phyloP scores from a whole-genome alignment of 2,329 filamentous ascomycete genomes.

The Diplodia sapinea region DNA sequence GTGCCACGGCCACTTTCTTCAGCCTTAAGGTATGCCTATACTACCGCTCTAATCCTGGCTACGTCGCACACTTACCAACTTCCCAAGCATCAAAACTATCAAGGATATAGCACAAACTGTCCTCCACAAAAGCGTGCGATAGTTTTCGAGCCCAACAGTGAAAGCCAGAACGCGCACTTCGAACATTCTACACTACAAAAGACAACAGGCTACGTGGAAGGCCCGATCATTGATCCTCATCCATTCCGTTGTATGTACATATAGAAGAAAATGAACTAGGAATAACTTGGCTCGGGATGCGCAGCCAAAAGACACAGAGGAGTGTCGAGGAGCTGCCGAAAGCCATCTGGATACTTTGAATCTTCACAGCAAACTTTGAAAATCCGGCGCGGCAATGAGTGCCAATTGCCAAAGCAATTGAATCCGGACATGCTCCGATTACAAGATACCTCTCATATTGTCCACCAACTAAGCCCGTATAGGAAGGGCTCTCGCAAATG shows the following conservation, averaged over 20 bases:
- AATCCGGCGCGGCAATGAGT: background rate
- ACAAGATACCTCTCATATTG: background rate
- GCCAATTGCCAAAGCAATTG: background rate
- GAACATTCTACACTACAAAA: constrained; percentile 53
- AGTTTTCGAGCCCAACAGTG: constrained; percentile 53
- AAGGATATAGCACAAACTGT: constrained; percentile 49
- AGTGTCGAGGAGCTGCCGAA: too few species aligned
- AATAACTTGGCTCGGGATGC: too few species aligned
- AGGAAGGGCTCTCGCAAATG: background rate
- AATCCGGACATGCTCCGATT: background rate
- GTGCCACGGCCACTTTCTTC: too few species aligned
- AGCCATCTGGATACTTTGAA: background rate
- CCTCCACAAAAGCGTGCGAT: constrained; percentile 51
- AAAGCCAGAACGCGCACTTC: constrained; percentile 53
- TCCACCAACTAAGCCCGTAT: background rate
- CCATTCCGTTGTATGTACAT: constrained; percentile 62
- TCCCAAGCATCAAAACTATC: constrained; percentile 54
- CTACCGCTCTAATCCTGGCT: background rate
- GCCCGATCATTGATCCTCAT: constrained; percentile 59
- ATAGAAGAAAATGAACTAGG: too few species aligned
- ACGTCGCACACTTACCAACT: constrained; percentile 38
- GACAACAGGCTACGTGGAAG: constrained; percentile 43
- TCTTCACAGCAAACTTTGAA: background rate
- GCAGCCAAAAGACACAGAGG: too few species aligned
- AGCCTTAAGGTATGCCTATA: background rate